These are phyloP conservation scores for Stagonosporopsis chrysanthemi DNA, from an alignment of 2,329 filamentous ascomycete genomes.

Conservation along the genomic window DNA sequence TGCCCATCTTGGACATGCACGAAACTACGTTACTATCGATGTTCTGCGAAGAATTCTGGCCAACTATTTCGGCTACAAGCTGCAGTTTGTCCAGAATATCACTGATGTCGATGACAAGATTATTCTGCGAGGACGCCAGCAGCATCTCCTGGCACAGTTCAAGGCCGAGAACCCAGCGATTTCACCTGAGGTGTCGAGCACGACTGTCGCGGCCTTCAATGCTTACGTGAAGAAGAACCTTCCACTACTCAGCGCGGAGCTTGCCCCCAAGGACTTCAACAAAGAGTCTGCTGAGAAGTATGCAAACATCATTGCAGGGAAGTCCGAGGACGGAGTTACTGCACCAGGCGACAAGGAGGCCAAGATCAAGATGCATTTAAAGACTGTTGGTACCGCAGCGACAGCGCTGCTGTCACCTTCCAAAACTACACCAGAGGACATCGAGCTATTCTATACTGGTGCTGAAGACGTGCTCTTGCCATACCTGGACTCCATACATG, in stretches of 20 bases:
- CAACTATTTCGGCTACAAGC: slow-evolving; percentile 82
- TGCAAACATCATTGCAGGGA: slow-evolving; percentile 62
- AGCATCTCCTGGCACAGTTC: slow-evolving; percentile 77
- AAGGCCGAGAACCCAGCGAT: slow-evolving; percentile 59
- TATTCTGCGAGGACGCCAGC: slow-evolving; percentile 73
- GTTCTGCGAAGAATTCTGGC: slow-evolving; percentile 83
- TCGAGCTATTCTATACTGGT: slow-evolving; percentile 62
- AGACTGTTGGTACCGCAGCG: slow-evolving; percentile 64
- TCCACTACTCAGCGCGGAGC: slow-evolving; percentile 55
- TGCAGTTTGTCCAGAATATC: slow-evolving; percentile 92
- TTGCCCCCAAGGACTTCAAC: slow-evolving; percentile 57
- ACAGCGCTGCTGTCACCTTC: slow-evolving; percentile 54
- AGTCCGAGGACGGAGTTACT: slow-evolving; percentile 61
- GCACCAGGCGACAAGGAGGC: slow-evolving; percentile 77
- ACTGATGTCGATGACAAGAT: slow-evolving; percentile 70
- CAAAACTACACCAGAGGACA: slow-evolving; percentile 39
- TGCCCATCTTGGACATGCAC: slow-evolving; percentile 80
- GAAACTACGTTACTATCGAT: slow-evolving; percentile 91
- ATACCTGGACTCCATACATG: slow-evolving; percentile 74
- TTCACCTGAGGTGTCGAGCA: slow-evolving; percentile 57
- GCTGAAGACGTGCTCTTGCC: slow-evolving; percentile 77
- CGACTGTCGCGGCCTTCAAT: slow-evolving; percentile 60
- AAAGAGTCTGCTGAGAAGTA: slow-evolving; percentile 60
- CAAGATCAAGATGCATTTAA: slow-evolving; percentile 89
- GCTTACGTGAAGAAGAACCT: slow-evolving; percentile 74